Percentiles rank a stretch among this genome's conserved stretches.
Conservation (phyloP, 139 green algal genomes). For the Volvox reticuliferus region DNA sequence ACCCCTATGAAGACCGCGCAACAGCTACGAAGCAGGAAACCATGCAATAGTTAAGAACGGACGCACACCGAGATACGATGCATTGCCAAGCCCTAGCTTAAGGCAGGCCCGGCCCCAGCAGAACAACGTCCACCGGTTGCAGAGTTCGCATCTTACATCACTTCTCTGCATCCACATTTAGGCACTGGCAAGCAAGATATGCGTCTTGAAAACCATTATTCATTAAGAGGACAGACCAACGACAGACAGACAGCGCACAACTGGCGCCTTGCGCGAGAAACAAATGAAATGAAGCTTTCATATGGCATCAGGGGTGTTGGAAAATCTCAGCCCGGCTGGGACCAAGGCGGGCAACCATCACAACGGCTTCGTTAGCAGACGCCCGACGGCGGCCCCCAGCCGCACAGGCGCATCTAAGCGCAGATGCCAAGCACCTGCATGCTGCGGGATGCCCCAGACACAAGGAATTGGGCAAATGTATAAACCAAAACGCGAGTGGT, state of each 20-base stretch:
- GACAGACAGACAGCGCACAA: neutral
- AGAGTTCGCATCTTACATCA: no score
- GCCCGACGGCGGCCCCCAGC: no score
- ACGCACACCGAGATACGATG: no score
- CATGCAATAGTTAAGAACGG: no score
- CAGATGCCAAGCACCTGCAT: no score
- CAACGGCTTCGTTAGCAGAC: neutral
- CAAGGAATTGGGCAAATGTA: neutral
- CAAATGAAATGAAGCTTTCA: conserved; percentile 19
- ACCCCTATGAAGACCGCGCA: no score
- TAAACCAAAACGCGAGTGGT: neutral
- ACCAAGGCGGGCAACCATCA: neutral
- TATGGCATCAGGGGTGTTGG: neutral
- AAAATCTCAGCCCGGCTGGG: conserved; percentile 9
- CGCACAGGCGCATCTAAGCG: no score
- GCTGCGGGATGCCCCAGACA: neutral
- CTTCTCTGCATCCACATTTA: neutral
- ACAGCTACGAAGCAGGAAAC: no score
- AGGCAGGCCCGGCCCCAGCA: no score
- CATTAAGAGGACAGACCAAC: neutral
- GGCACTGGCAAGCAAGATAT: neutral
- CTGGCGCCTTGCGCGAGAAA: neutral
- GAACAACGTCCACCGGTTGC: no score
- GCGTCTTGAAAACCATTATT: conserved; percentile 15
- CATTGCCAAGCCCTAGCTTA: no score